phyloP scores from a whole-genome alignment of 2,329 filamentous ascomycete genomes.

The Mollisiaceae sp. region DNA sequence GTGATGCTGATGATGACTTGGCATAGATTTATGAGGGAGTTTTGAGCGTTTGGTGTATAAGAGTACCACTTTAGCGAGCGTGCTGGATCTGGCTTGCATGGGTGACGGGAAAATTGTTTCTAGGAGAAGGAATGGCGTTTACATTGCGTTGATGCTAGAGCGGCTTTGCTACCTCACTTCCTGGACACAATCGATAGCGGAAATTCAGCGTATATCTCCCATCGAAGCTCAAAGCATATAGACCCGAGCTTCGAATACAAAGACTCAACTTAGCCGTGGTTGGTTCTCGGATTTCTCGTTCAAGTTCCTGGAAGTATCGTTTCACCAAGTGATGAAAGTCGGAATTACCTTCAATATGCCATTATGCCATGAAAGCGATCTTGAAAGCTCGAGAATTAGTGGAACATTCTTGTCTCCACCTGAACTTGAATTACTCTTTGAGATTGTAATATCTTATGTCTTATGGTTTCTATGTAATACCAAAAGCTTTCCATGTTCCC shows the following conservation, averaged over 20 bases:
- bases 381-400: background rate
- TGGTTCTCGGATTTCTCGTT: background rate
- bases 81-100: conserved; percentile 6
- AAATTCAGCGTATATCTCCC: background rate
- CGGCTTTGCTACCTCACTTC: background rate
- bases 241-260: background rate
- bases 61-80: background rate
- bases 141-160: conserved; percentile 1
- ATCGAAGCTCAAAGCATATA: background rate
- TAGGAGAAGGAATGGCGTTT: conserved; percentile 2
- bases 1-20: conserved; percentile 3
- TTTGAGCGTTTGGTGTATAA: background rate
- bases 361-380: background rate
- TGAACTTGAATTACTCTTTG: background rate
- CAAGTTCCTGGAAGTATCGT: background rate
- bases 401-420: background rate
- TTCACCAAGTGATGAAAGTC: background rate
- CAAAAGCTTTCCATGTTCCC: background rate
- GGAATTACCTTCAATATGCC: background rate
- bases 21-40: background rate
- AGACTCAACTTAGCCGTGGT: background rate
- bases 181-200: background rate
- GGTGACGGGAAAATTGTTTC: conserved; percentile 1
- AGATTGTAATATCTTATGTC: background rate
- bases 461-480: background rate